These are phyloP conservation scores for Dioscorea dumetorum DNA, from an alignment of 106 monocot species.

Conservation along the genomic window DNA sequence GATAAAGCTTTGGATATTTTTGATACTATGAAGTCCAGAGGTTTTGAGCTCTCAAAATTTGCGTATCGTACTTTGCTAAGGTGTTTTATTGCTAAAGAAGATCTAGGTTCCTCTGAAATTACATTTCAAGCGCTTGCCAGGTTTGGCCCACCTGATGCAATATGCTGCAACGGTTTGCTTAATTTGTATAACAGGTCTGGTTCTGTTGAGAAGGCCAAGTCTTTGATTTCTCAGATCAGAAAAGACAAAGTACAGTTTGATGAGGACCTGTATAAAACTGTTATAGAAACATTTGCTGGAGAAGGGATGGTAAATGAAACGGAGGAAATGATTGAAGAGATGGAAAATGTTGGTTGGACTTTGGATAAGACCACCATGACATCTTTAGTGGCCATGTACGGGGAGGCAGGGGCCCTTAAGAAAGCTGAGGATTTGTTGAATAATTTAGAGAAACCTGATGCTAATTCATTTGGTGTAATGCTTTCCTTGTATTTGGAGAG, in stretches of 20 bases:
- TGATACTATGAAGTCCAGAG: constrained; percentile 59
- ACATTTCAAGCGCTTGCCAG: constrained; percentile 44
- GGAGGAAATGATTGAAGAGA: constrained; percentile 58
- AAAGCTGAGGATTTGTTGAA: constrained; percentile 56
- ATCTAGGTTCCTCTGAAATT: constrained; percentile 65
- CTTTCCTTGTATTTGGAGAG: constrained; percentile 53
- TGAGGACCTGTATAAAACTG: constrained; percentile 52
- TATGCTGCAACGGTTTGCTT: constrained; percentile 68
- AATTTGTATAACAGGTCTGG: constrained; percentile 59
- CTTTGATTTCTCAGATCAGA: constrained; percentile 49
- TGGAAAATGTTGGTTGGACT: constrained; percentile 39
- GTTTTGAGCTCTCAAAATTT: constrained; percentile 55
- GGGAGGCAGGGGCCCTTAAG: constrained; percentile 48
- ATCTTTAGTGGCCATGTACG: constrained; percentile 66
- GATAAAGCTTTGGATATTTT: constrained; percentile 68
- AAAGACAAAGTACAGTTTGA: constrained; percentile 48
- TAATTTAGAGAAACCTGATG: constrained; percentile 52
- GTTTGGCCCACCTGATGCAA: constrained; percentile 37
- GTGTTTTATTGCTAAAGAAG: constrained; percentile 63
- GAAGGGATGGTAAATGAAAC: constrained; percentile 52
- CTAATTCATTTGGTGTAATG: constrained; percentile 48
- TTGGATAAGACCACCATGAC: constrained; percentile 49
- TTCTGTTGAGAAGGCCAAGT: constrained; percentile 76
- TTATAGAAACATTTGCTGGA: constrained; percentile 67
- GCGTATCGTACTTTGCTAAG: constrained; percentile 59